Conservation (phyloP, 768 basidiomycete genomes). For the Tylopilus subfusipes region DNA sequence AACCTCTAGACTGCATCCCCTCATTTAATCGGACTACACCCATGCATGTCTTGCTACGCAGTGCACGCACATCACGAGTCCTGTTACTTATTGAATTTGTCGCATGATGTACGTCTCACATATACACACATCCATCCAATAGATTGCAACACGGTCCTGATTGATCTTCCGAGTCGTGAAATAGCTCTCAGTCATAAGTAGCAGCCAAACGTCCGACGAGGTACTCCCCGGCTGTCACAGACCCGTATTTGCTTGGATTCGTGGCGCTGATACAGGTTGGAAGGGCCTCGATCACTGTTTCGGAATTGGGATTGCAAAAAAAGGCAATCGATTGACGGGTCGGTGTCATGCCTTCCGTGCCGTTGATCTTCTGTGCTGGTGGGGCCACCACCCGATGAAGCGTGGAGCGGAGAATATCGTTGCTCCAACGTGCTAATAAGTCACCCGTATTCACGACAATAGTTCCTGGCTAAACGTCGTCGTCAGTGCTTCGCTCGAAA, state of each 20-base stretch:
- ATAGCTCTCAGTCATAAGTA: conserved; percentile 45
- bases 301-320: conserved; percentile 82
- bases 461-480: conserved; percentile 56
- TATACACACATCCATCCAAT: conserved; percentile 7
- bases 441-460: conserved; percentile 84
- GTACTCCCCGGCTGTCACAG: conserved; percentile 71
- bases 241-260: conserved; percentile 63
- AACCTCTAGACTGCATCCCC: conserved; percentile 10
- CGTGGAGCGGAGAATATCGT: conserved; percentile 74
- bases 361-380: conserved; percentile 44
- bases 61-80: conserved; percentile 19
- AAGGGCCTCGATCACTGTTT: conserved; percentile 63
- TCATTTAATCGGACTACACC: conserved; percentile 18
- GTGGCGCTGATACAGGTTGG: conserved; percentile 47
- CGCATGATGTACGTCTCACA: conserved; percentile 13
- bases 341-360: conserved; percentile 55
- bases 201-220: conserved; percentile 67
- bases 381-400: conserved; percentile 83
- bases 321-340: conserved; percentile 78
- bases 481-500: conserved; percentile 1
- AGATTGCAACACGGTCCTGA: conserved; percentile 5
- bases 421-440: conserved; percentile 79
- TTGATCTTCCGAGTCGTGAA: neutral
- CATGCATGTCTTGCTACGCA: conserved; percentile 14
- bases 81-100: conserved; percentile 17